Base-by-base conservation (phyloP, 2,329 filamentous ascomycete species). In the Fusarium sp. region DNA sequence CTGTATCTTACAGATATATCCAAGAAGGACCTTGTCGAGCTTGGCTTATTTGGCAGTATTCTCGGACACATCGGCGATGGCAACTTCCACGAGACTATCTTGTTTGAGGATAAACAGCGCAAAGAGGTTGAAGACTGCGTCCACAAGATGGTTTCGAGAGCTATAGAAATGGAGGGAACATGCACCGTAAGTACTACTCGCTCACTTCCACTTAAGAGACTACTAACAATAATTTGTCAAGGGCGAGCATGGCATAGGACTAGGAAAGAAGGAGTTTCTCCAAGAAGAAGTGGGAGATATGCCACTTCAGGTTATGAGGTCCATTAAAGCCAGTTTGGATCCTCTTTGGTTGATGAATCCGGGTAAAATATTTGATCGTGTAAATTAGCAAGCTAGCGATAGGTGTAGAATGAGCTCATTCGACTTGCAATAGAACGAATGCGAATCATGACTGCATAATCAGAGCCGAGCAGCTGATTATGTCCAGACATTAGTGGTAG, bases 61-160 rank as follows among this genome's bases (percentile, higher is more conserved):
- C 82, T 97, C 3, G 94, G 94, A 4, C 94, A 97, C 74, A 90
- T 97, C 52, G 94, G 94, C 10, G 94, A 97, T 75, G 94, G 94
- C 25, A 97, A 97, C 78, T 97, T 97, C 81, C 94, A 97, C 77
- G 90, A 94, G 74, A 92, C 91, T 75, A 96, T 97, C 78, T 90
- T 97, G 79, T 97, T 97, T 77, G 88, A 96, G 78, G 86, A 87
- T n/a, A 87, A 83, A 25, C 91, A 97, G 78, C 86, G 86, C 58
- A 89, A 85, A 31, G 91, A 90, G 66, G 93, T 96, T 1, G 92
- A 96, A 75, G 85, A 84, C 52, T 93, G 92, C 63, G 93, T 97
- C 33, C 89, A 94, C 75, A 90, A 92, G 69, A 97, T 97, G 93
- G 93, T 97, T 15, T 86, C 91, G 69, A 87, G 93, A n/a, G 94